Evolutionary conservation across 1,139 yeast genomes (phyloP).

Genomic region (Scheffersomyces insectosa): DNA sequence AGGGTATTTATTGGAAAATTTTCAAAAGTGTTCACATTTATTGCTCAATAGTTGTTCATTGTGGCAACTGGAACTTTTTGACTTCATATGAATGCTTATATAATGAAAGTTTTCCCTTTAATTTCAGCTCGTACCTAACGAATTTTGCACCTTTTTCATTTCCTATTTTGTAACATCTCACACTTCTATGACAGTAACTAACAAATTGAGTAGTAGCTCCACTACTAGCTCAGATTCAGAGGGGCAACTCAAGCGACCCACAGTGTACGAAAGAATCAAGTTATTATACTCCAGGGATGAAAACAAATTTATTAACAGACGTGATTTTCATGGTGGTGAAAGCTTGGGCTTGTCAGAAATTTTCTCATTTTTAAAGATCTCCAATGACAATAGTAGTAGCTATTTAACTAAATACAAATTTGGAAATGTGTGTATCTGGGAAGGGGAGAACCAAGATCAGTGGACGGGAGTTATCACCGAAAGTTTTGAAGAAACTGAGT

Average conservation of each 20-base stretch:
- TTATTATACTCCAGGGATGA: conserved; percentile 31
- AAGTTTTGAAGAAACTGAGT: conserved; percentile 19
- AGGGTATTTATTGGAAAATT: too few species aligned
- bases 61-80: too few species aligned
- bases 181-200: too few species aligned
- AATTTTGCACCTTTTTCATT: too few species aligned
- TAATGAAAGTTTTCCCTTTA: too few species aligned
- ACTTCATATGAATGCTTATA: too few species aligned
- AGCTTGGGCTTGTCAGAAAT: background rate
- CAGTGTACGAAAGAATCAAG: conserved; percentile 36
- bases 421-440: background rate
- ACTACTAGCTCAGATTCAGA: background rate
- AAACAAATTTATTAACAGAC: conserved; percentile 7
- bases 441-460: background rate
- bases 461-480: conserved; percentile 32
- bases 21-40: too few species aligned
- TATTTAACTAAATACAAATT: background rate
- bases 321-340: conserved; percentile 13
- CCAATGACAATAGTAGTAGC: too few species aligned
- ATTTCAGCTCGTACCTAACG: too few species aligned
- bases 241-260: conserved; percentile 4
- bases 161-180: too few species aligned
- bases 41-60: too few species aligned
- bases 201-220: background rate
- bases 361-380: too few species aligned